phyloP scores from a whole-genome alignment of 805 yeast species.

The Blastobotrys robertii region DNA sequence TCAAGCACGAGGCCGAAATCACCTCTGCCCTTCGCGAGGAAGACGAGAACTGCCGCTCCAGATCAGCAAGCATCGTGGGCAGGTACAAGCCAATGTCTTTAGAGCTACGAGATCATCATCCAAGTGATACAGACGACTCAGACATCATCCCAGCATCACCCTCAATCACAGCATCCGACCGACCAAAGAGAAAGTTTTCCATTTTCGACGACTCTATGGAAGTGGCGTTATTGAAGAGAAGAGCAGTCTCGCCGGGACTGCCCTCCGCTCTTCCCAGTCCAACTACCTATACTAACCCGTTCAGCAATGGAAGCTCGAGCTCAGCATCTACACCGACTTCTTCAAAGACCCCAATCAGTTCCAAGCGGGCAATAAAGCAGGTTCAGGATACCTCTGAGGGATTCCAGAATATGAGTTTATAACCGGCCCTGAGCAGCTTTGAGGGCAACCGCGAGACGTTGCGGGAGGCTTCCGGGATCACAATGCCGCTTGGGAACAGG shows the following conservation, averaged over 20 bases:
- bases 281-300: slow-evolving; percentile 8
- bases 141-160: slow-evolving; percentile 5
- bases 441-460: neutral
- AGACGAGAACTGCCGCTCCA: slow-evolving; percentile 3
- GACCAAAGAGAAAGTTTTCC: slow-evolving; percentile 11
- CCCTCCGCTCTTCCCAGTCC: slow-evolving; percentile 12
- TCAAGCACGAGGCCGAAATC: slow-evolving; percentile 18
- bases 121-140: slow-evolving; percentile 15
- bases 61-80: neutral
- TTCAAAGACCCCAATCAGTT: neutral
- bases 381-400: slow-evolving; percentile 20
- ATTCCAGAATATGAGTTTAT: slow-evolving; percentile 16
- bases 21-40: slow-evolving; percentile 17
- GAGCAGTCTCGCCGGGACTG: slow-evolving; percentile 22
- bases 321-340: neutral
- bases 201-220: slow-evolving; percentile 10
- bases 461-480: neutral
- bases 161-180: neutral
- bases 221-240: slow-evolving; percentile 10
- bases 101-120: neutral
- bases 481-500: no score
- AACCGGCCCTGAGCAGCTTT: no score
- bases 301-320: no score
- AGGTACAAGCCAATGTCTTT: neutral
- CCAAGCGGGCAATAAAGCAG: slow-evolving; percentile 13